These are phyloP conservation scores for Chlorophyllum brunneum DNA, from an alignment of 768 basidiomycete genomes.

Conservation along the genomic window DNA sequence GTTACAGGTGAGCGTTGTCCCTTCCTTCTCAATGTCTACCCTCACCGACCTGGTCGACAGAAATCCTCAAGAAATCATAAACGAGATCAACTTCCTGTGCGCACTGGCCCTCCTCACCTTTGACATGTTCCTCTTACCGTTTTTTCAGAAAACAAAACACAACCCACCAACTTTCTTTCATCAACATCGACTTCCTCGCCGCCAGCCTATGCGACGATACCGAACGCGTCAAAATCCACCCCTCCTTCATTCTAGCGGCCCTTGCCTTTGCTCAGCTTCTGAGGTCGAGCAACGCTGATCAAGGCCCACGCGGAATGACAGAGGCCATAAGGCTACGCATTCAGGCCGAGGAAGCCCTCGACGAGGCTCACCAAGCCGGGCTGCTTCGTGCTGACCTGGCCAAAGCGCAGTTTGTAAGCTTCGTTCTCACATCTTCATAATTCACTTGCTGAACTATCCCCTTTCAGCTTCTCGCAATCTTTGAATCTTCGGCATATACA, in stretches of 20 bases:
- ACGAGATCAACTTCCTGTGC: constrained; percentile 27
- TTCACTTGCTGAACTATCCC: neutral
- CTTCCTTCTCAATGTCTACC: constrained; percentile 4
- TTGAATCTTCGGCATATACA: constrained; percentile 74
- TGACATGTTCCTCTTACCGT: neutral
- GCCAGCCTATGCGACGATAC: constrained; percentile 47
- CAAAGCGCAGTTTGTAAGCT: constrained; percentile 62
- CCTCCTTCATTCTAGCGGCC: constrained; percentile 63
- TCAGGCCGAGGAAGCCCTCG: constrained; percentile 51
- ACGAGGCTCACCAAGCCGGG: constrained; percentile 43
- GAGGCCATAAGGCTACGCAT: constrained; percentile 57
- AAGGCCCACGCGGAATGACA: constrained; percentile 47
- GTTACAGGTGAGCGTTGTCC: constrained; percentile 29
- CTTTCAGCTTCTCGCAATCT: constrained; percentile 68
- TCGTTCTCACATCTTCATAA: no score
- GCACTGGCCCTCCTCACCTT: constrained; percentile 5
- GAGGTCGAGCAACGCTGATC: constrained; percentile 66
- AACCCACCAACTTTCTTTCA: constrained; percentile 65
- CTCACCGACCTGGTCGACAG: constrained; percentile 4
- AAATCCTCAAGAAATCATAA: constrained; percentile 18
- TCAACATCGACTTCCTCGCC: constrained; percentile 55
- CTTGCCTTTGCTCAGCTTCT: constrained; percentile 71
- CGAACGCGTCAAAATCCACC: constrained; percentile 58
- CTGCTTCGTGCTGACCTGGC: constrained; percentile 64
- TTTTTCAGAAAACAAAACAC: constrained; percentile 54